These are phyloP conservation scores for Micromonas commoda DNA, from an alignment of 139 green algal species.

Conservation along the genomic window DNA sequence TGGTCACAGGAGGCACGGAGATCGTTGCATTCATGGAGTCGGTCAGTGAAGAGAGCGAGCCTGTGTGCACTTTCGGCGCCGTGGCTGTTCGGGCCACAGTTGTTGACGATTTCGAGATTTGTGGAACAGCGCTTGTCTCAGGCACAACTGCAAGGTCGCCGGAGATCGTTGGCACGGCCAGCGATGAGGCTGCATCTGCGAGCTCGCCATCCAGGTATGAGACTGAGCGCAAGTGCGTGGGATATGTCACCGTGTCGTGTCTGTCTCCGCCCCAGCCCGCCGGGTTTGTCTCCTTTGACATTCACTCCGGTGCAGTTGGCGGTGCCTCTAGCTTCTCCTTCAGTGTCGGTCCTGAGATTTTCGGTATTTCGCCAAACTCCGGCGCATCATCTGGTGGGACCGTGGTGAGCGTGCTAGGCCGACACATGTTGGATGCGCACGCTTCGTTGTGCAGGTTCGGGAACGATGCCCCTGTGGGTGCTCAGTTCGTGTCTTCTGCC, in stretches of 20 bases:
- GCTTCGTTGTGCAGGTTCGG: background rate
- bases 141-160: too few species aligned
- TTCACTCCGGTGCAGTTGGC: too few species aligned
- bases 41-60: background rate
- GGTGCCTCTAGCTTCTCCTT: background rate
- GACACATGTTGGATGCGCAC: background rate
- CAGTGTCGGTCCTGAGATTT: background rate
- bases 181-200: too few species aligned
- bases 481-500: background rate
- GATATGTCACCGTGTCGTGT: background rate
- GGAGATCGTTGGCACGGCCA: too few species aligned
- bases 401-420: background rate
- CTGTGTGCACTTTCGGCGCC: background rate
- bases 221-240: background rate
- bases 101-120: background rate
- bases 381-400: background rate
- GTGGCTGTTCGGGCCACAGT: background rate
- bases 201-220: too few species aligned
- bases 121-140: too few species aligned
- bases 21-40: background rate
- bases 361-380: background rate
- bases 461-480: background rate
- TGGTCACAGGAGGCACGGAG: background rate
- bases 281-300: background rate
- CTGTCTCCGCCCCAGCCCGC: background rate